Base-by-base conservation (phyloP, 139 green algal genomes). In the Tetradesmus lagerheimii region DNA sequence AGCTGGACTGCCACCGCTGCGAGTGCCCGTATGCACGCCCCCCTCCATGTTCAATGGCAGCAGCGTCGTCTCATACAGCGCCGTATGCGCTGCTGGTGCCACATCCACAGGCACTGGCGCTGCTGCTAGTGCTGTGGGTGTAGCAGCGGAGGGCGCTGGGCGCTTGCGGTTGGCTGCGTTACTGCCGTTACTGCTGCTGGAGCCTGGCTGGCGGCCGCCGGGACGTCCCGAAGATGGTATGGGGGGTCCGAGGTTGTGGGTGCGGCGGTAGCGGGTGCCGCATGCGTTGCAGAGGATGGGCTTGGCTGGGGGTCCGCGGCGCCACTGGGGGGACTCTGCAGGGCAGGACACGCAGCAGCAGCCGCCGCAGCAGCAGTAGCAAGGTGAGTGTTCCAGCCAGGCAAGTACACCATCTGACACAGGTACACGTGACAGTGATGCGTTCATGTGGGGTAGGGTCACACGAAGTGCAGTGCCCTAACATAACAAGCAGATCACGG, bases 251-350 rank as follows among this genome's bases (percentile, higher is more conserved):
- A 94, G 91, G 85, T 94, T 90, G 83, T 92, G 82, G 12, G 91
- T 94, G 45, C 92, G 89, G 4, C 92, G 91, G 87, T 89, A 97
- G 38, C 95, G 89, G 0, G 95, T 96, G 50, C 95, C 95, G 87
- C 95, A 97, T 41, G 95, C 95, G 83, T 97, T 97, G 93, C 95
- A 97, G 11, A 97, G 92, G 77, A 96, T 88, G 50, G 95, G 93
- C 81, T 93, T 91, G 27, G 85, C 76, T 1, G 94, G 89, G 2
- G 95, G 95, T 2, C 95, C 95, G 38, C 93, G 93, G 31, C 95
- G 92, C 95, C 95, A 97, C 86, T 94, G 92, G 0, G 92, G 92
- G 1, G 92, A 94, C 85, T 94, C 92, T 88, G 83, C 38, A 79
- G 16, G 12, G 41, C 53, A 80, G 25, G 20, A 37, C 47, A 14